Base-by-base conservation (phyloP, 768 basidiomycete species). In the Tulasnella sp. region DNA sequence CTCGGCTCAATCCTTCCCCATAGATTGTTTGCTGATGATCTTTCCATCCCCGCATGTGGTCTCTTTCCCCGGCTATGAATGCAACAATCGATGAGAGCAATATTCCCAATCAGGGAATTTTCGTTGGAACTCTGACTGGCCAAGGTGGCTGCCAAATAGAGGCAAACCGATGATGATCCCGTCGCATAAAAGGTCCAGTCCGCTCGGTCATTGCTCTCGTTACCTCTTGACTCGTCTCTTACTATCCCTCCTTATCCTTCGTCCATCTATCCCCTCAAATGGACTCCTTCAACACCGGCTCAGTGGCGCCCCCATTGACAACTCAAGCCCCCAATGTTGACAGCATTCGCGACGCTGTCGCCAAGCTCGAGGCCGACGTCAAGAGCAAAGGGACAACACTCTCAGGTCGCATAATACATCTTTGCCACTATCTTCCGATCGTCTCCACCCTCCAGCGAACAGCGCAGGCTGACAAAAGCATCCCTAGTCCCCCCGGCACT, bases 351-450 rank as follows among this genome's bases (percentile, higher is more conserved):
- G 77, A 77, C 3, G 82, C 86, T 64, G 84, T 96, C 56, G 71
- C 69, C 34, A 71, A 75, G 8, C 83, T 93, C 68, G 87, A 94
- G 71, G 77, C 77, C 0, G 77, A 85, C 56, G 86, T 87, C 70
- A 74, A 72, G 55, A 78, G 78, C 1, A 80, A 84, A 59, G 85
- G 83, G 44, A 80, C 86, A 57, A 75, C 80, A 1, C 79, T 96
- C 44, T 85, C 85, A 3, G 93, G 92, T 1, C 81, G 93, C 44
- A 87, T 96, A 69, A 79, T 98, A 66, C 93, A 94, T 65, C 84
- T 96, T 63, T 86, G 83, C 73, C 91, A 92, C 71, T 88, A 92
- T 68, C 83, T 93, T 57, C 91, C 91, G 62, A 76, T 92, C 67
- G 74, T 77, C 49, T 81, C 84, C 25, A 80, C 85, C 31, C 77